Evolutionary conservation across 1,139 yeast species (phyloP).

Genomic region (Torulaspora globosa): DNA sequence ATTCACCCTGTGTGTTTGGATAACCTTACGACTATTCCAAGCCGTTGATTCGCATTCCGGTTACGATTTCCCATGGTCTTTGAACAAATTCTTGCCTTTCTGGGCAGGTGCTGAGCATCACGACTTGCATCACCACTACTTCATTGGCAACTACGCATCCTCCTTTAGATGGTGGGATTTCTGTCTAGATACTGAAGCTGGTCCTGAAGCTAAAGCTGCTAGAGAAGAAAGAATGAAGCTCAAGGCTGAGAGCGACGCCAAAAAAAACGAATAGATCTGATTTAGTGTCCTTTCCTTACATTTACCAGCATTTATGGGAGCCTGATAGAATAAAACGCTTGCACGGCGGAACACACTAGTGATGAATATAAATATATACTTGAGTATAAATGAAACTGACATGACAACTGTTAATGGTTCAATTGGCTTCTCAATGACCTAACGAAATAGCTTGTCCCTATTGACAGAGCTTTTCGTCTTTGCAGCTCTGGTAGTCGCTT

Average conservation of each 20-base stretch:
- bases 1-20: slow-evolving; percentile 82
- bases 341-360: background rate
- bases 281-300: background rate
- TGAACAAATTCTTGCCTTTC: slow-evolving; percentile 83
- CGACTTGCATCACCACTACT: slow-evolving; percentile 89
- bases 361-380: background rate
- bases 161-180: slow-evolving; percentile 92
- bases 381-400: background rate
- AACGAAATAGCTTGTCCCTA: background rate
- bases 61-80: slow-evolving; percentile 94
- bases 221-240: slow-evolving; percentile 54
- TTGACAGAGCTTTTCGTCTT: background rate
- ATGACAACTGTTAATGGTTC: background rate
- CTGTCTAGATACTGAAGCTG: slow-evolving; percentile 74
- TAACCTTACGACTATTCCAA: slow-evolving; percentile 77
- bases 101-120: slow-evolving; percentile 99
- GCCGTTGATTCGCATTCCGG: slow-evolving; percentile 97
- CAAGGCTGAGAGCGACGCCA: slow-evolving; percentile 46
- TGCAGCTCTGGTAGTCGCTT: too few relatives aligned
- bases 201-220: slow-evolving; percentile 54
- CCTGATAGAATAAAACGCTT: slow-evolving; percentile 2
- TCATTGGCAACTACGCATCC: slow-evolving; percentile 84
- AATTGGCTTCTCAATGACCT: background rate
- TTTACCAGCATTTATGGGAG: background rate
- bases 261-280: slow-evolving; percentile 28